Base-by-base conservation (phyloP, 495 filamentous ascomycete species). In the Penicillium parvum region DNA sequence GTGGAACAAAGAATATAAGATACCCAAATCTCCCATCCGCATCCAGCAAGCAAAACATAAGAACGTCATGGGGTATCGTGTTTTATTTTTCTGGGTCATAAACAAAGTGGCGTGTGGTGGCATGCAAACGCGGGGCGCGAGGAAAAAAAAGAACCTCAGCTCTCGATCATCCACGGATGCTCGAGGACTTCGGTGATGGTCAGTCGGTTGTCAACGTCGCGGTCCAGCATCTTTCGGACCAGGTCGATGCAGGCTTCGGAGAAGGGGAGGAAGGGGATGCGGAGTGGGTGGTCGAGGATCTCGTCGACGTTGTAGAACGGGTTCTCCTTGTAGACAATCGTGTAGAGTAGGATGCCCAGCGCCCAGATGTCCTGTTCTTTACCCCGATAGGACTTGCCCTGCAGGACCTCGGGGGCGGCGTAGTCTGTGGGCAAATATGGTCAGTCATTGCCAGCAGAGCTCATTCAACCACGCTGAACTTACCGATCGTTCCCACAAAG, bases 261-360 rank as follows among this genome's bases (percentile, higher is more conserved):
- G 66, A 95, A 85, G 3, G 71, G 71, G 15, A 90, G 73, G 63
- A 89, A 95, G 1, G 92, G 92, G 5, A 98, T 84, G 15, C 92
- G 77, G 43, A 97, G 72, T 45, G 96, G 92, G 47, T 91, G 91
- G 63, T 98, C 92, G 75, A 96, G 90, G 53, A 98, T 98, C 68
- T 98, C 92, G 61, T 98, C 94, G 55, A 98, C 90, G 62, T 86
- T 95, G 75, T 98, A 98, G 69, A 98, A 98, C 3, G 92, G 92
- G 57, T 98, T 98, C 69, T 98, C 92, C 64, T 97, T 97, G 74
- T 97, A 98, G 50, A 96, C 85, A 51, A 98, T 95, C 12, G 92
- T 98, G 72, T 98, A 98, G 21, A 98, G 81, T 6, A 97, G 75
- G 50, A 98, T 96, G 14, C 92, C 92, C n/a, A 97, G 77, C 10